A percentile compares a stretch with the other conserved stretches of the same genome.
phyloP scores from a whole-genome alignment of 2,329 filamentous ascomycete species.

The Epichloe coenophiala region DNA sequence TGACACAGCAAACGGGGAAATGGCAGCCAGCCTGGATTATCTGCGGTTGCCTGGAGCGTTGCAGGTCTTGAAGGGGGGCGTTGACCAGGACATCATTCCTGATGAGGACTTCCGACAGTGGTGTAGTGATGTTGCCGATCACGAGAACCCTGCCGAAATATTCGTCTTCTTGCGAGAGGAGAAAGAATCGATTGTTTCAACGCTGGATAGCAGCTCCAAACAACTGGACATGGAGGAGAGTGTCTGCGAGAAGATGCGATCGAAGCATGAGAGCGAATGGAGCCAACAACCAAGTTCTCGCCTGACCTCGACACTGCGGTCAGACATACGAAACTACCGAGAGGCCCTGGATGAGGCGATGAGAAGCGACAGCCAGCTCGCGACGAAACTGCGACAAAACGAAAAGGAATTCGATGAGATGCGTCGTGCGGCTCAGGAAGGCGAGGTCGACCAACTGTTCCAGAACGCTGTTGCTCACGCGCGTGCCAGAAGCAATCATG shows the following conservation, averaged over 20 bases:
- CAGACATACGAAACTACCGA: conserved; percentile 76
- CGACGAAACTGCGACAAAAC: conserved; percentile 71
- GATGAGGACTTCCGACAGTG: conserved; percentile 87
- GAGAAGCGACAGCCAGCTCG: conserved; percentile 73
- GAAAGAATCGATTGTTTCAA: conserved; percentile 58
- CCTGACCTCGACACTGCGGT: conserved; percentile 74
- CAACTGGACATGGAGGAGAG: conserved; percentile 94
- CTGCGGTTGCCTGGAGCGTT: conserved; percentile 78
- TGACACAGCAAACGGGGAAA: conserved; percentile 84
- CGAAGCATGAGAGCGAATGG: conserved; percentile 92
- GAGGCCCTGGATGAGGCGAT: conserved; percentile 82
- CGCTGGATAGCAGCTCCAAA: conserved; percentile 69
- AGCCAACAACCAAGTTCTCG: conserved; percentile 90
- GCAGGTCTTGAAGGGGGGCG: conserved; percentile 83
- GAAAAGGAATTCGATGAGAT: conserved; percentile 90
- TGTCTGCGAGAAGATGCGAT: conserved; percentile 97
- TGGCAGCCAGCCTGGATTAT: conserved; percentile 91
- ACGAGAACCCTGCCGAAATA: conserved; percentile 63
- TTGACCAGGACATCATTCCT: conserved; percentile 76
- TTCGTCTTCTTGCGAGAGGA: conserved; percentile 69
- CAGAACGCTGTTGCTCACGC: conserved; percentile 74
- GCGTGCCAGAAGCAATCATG: conserved; percentile 49
- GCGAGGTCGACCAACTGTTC: conserved; percentile 79
- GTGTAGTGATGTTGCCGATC: conserved; percentile 84
- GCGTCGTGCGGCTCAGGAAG: conserved; percentile 73